phyloP scores from a whole-genome alignment of 495 filamentous ascomycete genomes.

The Parathielavia appendiculata region DNA sequence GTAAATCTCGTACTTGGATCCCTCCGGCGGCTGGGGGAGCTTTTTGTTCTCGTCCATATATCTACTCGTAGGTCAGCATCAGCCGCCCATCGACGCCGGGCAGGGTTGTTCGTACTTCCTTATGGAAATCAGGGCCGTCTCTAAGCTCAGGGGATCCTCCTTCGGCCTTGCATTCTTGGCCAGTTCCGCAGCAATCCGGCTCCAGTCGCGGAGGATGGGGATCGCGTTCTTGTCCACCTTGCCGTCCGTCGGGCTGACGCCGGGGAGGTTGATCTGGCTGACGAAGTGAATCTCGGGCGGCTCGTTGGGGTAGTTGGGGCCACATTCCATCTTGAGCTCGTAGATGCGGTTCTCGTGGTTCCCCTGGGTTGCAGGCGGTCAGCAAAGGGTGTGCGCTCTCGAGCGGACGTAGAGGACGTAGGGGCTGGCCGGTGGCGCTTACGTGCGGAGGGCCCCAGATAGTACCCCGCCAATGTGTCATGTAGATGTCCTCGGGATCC shows the following conservation, averaged over 20 bases:
- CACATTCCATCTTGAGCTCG: conserved; percentile 95
- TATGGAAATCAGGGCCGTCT: conserved; percentile 47
- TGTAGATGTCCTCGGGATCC: conserved; percentile 90
- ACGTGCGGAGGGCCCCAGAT: conserved; percentile 97
- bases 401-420: neutral
- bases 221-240: conserved; percentile 80
- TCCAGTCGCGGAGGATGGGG: conserved; percentile 82
- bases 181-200: conserved; percentile 80
- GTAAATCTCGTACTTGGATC: conserved; percentile 58
- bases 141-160: conserved; percentile 41
- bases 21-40: conserved; percentile 87
- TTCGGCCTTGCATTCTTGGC: conserved; percentile 37
- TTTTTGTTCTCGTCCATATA: conserved; percentile 99
- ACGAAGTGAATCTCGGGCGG: conserved; percentile 88
- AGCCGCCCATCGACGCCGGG: neutral
- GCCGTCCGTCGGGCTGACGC: conserved; percentile 74
- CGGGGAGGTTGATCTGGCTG: conserved; percentile 90
- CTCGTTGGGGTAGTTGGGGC: conserved; percentile 77
- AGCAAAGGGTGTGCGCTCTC: neutral
- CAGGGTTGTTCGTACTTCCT: conserved; percentile 22
- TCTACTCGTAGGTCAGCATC: conserved; percentile 44
- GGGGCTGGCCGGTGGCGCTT: conserved; percentile 11
- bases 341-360: conserved; percentile 98
- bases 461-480: conserved; percentile 98
- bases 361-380: conserved; percentile 52